Conservation (phyloP, 2,329 filamentous ascomycete species). For the Neofusicoccum ribis region DNA sequence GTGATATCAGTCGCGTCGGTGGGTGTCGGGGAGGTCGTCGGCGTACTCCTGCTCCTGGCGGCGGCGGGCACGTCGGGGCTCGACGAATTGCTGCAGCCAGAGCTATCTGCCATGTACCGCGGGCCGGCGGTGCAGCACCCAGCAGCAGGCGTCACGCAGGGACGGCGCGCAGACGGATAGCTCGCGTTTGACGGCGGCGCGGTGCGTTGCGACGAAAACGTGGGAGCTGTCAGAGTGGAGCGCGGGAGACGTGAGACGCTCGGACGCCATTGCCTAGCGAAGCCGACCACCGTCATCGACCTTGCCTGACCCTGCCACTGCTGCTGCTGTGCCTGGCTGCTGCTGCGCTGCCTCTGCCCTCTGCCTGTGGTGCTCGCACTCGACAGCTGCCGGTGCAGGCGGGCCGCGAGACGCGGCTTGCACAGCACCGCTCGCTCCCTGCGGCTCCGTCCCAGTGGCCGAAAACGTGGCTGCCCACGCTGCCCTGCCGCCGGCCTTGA, state of each 20-base stretch:
- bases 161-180: not conserved
- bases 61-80: not conserved
- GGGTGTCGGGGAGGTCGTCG: not conserved
- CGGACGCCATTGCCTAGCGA: not conserved
- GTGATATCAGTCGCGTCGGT: not conserved
- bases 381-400: no score
- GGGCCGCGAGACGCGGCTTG: not conserved
- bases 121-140: not conserved
- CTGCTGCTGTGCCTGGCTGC: not conserved
- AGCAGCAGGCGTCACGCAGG: not conserved
- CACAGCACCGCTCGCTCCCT: not conserved
- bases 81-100: not conserved
- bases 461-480: not conserved
- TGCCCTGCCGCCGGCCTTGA: no score
- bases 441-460: not conserved
- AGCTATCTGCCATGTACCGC: not conserved
- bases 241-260: not conserved
- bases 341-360: not conserved
- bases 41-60: no score
- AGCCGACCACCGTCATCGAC: slow-evolving; percentile 16
- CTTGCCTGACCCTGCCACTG: not conserved
- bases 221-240: not conserved
- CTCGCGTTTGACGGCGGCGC: not conserved
- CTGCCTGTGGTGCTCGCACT: no score
- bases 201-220: not conserved